A percentile compares a stretch with the other conserved stretches of the same genome.
phyloP scores from a whole-genome alignment of 1,139 yeast genomes.

The Lipomyces yarrowii region DNA sequence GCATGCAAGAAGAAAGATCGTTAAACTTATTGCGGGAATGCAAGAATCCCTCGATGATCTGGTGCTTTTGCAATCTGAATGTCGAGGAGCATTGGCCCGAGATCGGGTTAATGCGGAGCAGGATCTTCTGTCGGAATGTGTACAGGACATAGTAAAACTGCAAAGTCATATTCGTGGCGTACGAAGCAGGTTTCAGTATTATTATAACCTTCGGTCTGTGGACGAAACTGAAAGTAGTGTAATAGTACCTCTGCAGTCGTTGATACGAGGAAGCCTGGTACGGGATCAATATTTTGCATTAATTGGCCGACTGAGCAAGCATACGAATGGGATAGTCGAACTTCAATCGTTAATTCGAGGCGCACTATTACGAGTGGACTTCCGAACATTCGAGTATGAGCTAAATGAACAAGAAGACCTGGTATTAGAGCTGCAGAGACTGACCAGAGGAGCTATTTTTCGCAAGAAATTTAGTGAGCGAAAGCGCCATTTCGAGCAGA shows the following conservation, averaged over 20 bases:
- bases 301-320: slow-evolving; percentile 20
- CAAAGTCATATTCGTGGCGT: slow-evolving; percentile 28
- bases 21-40: slow-evolving; percentile 4
- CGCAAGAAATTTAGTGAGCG: slow-evolving; percentile 49
- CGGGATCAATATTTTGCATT: slow-evolving; percentile 34
- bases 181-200: slow-evolving; percentile 17
- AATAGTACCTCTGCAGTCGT: slow-evolving; percentile 40
- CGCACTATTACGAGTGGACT: slow-evolving; percentile 27
- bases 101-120: slow-evolving; percentile 10
- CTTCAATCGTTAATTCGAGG: slow-evolving; percentile 36
- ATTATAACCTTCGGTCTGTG: slow-evolving; percentile 18
- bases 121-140: slow-evolving; percentile 9
- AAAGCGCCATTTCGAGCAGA: slow-evolving; percentile 56
- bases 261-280: slow-evolving; percentile 40
- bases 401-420: slow-evolving; percentile 34
- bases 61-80: slow-evolving; percentile 28
- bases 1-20: slow-evolving; percentile 38
- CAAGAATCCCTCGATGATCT: slow-evolving; percentile 6
- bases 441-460: slow-evolving; percentile 44
- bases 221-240: slow-evolving; percentile 21
- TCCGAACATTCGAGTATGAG: slow-evolving; percentile 9
- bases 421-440: slow-evolving; percentile 44
- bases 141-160: background rate
- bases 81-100: slow-evolving; percentile 28
- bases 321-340: slow-evolving; percentile 27